Evolutionary conservation across 441 rosid genomes (phyloP), one percentile per base, ranked within the genome.

Genomic region (Hypseocharis bilobata): DNA sequence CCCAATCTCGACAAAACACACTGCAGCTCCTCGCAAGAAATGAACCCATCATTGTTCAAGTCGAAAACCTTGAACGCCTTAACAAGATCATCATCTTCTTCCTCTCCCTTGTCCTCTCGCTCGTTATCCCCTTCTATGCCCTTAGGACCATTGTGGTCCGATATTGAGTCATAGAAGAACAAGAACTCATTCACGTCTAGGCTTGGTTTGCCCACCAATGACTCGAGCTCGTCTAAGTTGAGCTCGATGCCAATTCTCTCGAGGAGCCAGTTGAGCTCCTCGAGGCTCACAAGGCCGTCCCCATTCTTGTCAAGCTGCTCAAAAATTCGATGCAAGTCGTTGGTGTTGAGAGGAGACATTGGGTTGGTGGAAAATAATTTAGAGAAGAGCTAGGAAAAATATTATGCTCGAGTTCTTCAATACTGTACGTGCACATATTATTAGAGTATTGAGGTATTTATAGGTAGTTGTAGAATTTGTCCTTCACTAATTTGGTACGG

Each of bases 1-100:
- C 91, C 97, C 0, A 91, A 80, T 66, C 86, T 80, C 11, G 65
- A 63, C 74, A 91, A 58, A 70, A 88, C 86, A 4, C 60, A 77
- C n/a, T 81, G 81, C 26, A 88, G 85, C 83, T 91, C 97, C 68
- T 88, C 88, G 5, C 77, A 56, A 0, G 96, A 81, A 10, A 91
- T 91, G 80, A 75, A 79, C 0, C 94, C 96, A n/a, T 91, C 96
- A 0, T 83, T 86, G 29, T 88, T 81, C 36, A 74, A 19, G 22
- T 91, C 97, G 3, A 85, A 91, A 51, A 85, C 90, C 6, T 73
- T 76, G 58, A 90, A 88, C 1, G 97, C 97, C 70, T 71, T 62
- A 0, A 17, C 72, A 0, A 90, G 83, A 63, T 77, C 83, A 5
- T 20, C 8, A 0, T 60, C 60, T 4, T 63, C 78, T 4, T 62